A percentile compares a stretch with the other conserved stretches of the same genome.
Evolutionary conservation across 2,329 filamentous ascomycete species (phyloP).

Genomic region (Colletotrichum limetticola): DNA sequence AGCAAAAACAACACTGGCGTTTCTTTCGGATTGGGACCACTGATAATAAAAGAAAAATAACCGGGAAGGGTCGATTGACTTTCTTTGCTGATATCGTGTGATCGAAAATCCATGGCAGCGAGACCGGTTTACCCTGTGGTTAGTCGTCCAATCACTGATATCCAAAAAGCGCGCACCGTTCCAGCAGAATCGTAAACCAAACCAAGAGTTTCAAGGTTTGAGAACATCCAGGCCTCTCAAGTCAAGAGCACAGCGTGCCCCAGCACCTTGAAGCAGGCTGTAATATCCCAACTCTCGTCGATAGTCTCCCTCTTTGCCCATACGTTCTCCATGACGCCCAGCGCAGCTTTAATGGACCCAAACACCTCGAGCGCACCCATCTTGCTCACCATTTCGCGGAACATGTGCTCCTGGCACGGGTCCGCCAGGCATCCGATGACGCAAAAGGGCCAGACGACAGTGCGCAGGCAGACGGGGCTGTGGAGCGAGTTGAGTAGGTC

Average conservation of each 20-base stretch:
- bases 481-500: constrained; percentile 48
- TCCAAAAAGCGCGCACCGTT: neutral
- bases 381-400: constrained; percentile 51
- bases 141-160: neutral
- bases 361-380: constrained; percentile 57
- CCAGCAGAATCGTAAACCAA: too few species aligned
- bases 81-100: neutral
- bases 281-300: constrained; percentile 56
- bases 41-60: constrained; percentile 5
- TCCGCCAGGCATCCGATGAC: constrained; percentile 53
- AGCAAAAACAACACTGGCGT: too few species aligned
- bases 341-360: constrained; percentile 55
- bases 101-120: neutral
- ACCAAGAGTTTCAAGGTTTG: too few species aligned
- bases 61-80: neutral
- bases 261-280: constrained; percentile 53
- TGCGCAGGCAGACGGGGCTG: constrained; percentile 49
- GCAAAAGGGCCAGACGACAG: constrained; percentile 54
- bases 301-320: constrained; percentile 53
- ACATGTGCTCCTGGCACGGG: constrained; percentile 52
- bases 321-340: constrained; percentile 57
- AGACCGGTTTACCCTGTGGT: neutral
- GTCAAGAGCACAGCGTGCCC: constrained; percentile 53
- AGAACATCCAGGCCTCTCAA: constrained; percentile 27
- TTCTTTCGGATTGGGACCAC: neutral